Base-by-base conservation (phyloP, 306 rosid genomes). In the Pyrus betulifolia region DNA sequence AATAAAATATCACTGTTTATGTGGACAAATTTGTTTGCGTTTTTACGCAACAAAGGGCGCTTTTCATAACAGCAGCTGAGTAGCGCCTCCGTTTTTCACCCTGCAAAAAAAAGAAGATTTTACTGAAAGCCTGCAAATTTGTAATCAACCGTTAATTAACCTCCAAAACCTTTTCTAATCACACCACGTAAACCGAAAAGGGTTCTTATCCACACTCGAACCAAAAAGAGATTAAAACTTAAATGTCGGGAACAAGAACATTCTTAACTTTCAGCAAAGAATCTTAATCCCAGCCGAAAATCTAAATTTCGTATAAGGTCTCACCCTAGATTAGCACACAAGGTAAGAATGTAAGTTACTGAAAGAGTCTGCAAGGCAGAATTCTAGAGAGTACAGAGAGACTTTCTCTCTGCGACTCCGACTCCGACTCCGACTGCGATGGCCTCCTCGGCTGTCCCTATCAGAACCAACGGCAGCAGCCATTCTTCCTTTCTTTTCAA, bases 341-440 rank as follows among this genome's bases (percentile, higher is more conserved):
- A 88, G 93, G 76, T 73, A 86, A 78, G 93, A 90, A 89, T 88
- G 88, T 59, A 81, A 85, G 88, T 70, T 35, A 74, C 76, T 79
- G 84, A 79, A 71, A 4, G 71, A 52, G 11, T 61, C 67, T 78
- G 82, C 78, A 82, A 81, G 55, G 78, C 59, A 75, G 86, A 82
- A 40, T 83, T 69, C 59, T 74, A 46, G 59, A 69, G 42, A 42
- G 45, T 1, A 23, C 21, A 17, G 49, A 27, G 62, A 52, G 75
- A 68, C 19, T 52, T 46, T 23, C 73, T 79, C 42, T 25, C 27
- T 25, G 27, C 33, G 33, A 38, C 71, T 33, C 38, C 49, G 11
- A 30, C 27, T 25, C 1, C 25, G 25, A 25, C 38, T 55, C 67
- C 28, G 55, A 79, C 21, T 21, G 45, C 63, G 15, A 21, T 38